A percentile compares a stretch with the other conserved stretches of the same genome.
phyloP scores from a whole-genome alignment of 176 grass and related monocot genomes.

The Pontederia crassipes region DNA sequence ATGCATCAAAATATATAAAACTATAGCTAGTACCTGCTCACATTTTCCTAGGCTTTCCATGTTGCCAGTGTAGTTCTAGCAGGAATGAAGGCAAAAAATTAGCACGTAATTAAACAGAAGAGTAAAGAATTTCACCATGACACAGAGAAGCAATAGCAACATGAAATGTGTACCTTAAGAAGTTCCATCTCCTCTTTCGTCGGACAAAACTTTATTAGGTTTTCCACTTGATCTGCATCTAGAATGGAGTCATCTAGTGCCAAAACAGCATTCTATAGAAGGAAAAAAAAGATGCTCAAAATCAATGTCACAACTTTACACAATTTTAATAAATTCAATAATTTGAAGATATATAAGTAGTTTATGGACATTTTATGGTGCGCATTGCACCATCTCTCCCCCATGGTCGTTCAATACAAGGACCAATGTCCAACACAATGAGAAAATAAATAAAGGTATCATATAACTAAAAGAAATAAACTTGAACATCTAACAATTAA shows the following conservation, averaged over 20 bases:
- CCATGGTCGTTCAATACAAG: too few species aligned
- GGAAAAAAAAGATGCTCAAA: slow-evolving; percentile 6
- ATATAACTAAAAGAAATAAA: too few species aligned
- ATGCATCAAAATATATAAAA: neutral
- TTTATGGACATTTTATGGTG: too few species aligned
- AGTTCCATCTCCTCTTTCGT: slow-evolving; percentile 98
- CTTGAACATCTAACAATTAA: too few species aligned
- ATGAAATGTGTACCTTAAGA: slow-evolving; percentile 57
- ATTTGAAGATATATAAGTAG: too few species aligned
- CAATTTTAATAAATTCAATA: neutral
- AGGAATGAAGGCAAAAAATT: slow-evolving; percentile 31
- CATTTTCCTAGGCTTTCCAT: slow-evolving; percentile 92
- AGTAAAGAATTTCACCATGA: slow-evolving; percentile 18
- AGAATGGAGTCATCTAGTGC: slow-evolving; percentile 87
- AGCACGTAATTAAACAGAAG: slow-evolving; percentile 16
- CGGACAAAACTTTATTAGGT: slow-evolving; percentile 94
- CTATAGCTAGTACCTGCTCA: slow-evolving; percentile 60
- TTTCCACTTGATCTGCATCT: slow-evolving; percentile 85
- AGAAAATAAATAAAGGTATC: too few species aligned
- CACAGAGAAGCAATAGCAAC: slow-evolving; percentile 11
- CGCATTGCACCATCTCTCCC: too few species aligned
- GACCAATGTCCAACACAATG: too few species aligned
- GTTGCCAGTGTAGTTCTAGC: slow-evolving; percentile 55
- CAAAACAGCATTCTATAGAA: slow-evolving; percentile 62
- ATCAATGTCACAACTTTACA: neutral